Conservation (phyloP, 495 filamentous ascomycete species). For the Penicillium coprophilum region DNA sequence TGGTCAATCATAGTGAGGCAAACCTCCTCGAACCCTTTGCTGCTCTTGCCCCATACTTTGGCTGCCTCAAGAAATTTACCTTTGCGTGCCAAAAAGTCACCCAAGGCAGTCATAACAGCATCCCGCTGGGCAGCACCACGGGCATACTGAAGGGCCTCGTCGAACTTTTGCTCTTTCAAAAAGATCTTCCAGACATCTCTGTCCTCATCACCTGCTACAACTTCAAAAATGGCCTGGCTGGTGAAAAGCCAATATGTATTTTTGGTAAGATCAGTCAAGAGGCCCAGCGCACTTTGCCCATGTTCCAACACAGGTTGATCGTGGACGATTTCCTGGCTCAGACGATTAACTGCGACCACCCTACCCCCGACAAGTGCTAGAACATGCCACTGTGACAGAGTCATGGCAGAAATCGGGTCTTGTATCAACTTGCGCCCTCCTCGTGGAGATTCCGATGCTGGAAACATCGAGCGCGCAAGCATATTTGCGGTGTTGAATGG, state of each 20-base stretch:
- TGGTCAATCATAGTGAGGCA: slow-evolving; percentile 87
- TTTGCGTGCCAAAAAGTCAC: slow-evolving; percentile 79
- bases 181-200: slow-evolving; percentile 93
- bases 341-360: slow-evolving; percentile 77
- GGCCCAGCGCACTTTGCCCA: slow-evolving; percentile 72
- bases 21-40: slow-evolving; percentile 94
- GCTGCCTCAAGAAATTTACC: slow-evolving; percentile 83
- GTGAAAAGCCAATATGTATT: slow-evolving; percentile 98
- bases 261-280: slow-evolving; percentile 85
- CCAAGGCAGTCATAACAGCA: slow-evolving; percentile 82
- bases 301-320: slow-evolving; percentile 83
- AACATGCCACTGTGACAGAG: slow-evolving; percentile 90
- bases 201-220: slow-evolving; percentile 85
- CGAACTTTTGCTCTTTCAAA: slow-evolving; percentile 79
- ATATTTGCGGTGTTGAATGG: slow-evolving; percentile 73
- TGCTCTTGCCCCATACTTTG: slow-evolving; percentile 87
- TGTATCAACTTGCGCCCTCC: slow-evolving; percentile 63
- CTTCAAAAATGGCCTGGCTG: slow-evolving; percentile 83
- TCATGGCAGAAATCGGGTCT: slow-evolving; percentile 74
- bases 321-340: slow-evolving; percentile 80
- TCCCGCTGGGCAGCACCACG: slow-evolving; percentile 72
- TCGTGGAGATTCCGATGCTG: slow-evolving; percentile 60
- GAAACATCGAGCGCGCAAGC: slow-evolving; percentile 68
- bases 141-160: slow-evolving; percentile 81
- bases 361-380: slow-evolving; percentile 79